Evolutionary conservation across 805 yeast species (phyloP).

Genomic region (Candida silvicultrix): DNA sequence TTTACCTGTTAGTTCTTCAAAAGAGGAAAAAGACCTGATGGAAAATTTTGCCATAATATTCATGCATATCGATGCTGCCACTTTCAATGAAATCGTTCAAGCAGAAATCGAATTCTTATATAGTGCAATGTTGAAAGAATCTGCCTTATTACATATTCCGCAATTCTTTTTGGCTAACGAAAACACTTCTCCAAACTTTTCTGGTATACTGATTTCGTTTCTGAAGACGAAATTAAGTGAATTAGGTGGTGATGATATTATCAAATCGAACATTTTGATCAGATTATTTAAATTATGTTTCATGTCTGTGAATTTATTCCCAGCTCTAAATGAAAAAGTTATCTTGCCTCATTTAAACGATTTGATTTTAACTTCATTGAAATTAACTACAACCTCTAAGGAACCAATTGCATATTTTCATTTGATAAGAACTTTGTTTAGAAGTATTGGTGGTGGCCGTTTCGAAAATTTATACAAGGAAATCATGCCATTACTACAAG

Average conservation of each 20-base stretch:
- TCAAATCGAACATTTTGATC: conserved; percentile 73
- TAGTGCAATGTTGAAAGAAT: conserved; percentile 72
- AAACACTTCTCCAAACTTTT: conserved; percentile 87
- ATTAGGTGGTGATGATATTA: conserved; percentile 73
- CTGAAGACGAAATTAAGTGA: conserved; percentile 66
- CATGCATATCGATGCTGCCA: conserved; percentile 90
- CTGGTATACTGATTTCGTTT: conserved; percentile 75
- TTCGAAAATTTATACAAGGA: conserved; percentile 91
- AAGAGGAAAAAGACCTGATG: conserved; percentile 93
- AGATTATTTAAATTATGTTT: conserved; percentile 87
- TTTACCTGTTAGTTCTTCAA: conserved; percentile 78
- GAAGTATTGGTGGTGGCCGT: conserved; percentile 96
- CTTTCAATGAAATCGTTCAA: conserved; percentile 87
- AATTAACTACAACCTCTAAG: conserved; percentile 74
- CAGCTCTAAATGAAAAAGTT: conserved; percentile 80
- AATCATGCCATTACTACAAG: conserved; percentile 85
- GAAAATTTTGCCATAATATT: conserved; percentile 92
- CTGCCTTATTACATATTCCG: conserved; percentile 83
- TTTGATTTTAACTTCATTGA: conserved; percentile 73
- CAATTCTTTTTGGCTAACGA: conserved; percentile 93
- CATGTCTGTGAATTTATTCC: conserved; percentile 92
- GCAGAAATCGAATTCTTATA: conserved; percentile 74
- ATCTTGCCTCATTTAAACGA: conserved; percentile 83
- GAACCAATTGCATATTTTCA: conserved; percentile 91
- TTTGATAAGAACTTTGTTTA: conserved; percentile 78